Evolutionary conservation across 768 basidiomycete genomes (phyloP), one percentile per base, ranked within the genome.

Genomic region (Tulasnella sp.): DNA sequence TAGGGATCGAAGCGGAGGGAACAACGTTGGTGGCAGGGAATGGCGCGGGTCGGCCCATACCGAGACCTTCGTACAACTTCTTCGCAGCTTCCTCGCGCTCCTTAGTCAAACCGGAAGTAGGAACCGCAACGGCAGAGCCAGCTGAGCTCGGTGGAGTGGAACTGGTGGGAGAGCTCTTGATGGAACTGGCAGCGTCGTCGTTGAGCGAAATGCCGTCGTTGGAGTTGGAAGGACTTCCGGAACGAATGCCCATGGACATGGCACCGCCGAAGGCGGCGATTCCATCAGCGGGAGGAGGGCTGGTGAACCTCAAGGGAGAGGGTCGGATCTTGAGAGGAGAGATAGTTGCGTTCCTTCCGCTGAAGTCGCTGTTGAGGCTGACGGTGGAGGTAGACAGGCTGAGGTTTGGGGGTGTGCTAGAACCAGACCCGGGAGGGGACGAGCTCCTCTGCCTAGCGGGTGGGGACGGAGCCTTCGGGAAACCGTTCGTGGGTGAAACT

Each of bases 21-120:
- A 92, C 83, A 92, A 91, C 85, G 71, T 74, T 36, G 76, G 78
- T 80, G 44, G 73, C 74, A 38, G 39, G 71, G 84, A 39, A 88
- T 87, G 78, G 83, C 77, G 42, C 38, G 38, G 93, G 90, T 79
- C 94, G 89, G 52, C 94, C 93, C 78, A 95, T 90, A n/a, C 94
- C 93, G 56, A 96, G 89, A 52, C 94, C 94, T 86, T 95, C 94
- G 84, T 94, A 95, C 80, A 94, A 85, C 86, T 93, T 94, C 90
- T 94, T 95, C 56, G 92, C 85, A 16, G 91, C 94, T 86, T 94
- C 94, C 86, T 95, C 94, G 87, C 94, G 92, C 84, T 92, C 92
- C 71, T 74, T 79, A 18, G 34, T 75, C 75, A 27, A 42, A 31
- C 18, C 40, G 81, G 93, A 94, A 82, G 95, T 90, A 18, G 56